Base-by-base conservation (phyloP, 352 stramenopile species). In the Globisporangium megalacanthum region DNA sequence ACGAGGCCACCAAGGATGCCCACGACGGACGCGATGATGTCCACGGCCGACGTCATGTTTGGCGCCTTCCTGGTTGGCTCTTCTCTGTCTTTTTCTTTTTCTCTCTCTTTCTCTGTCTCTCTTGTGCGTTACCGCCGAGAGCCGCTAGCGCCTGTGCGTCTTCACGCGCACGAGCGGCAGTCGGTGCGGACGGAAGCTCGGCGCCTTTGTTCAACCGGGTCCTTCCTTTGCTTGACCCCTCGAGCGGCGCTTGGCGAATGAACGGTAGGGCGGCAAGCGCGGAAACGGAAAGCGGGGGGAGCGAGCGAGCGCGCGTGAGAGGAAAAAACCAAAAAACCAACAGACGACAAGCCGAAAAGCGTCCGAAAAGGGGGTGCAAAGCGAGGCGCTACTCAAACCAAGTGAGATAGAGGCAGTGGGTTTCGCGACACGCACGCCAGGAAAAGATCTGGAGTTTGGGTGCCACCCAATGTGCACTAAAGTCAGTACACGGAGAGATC, bases 1-100 rank as follows among this genome's bases (percentile, higher is more conserved):
- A 81, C 91, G 52, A 95, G 66, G 39, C 85, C 85, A 68, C 85
- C 81, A 31, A 92, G 56, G 66, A 89, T 80, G 61, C 79, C 81
- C 64, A 89, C 77, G 64, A 92, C 77, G 61, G 75, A 77, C 63
- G 80, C 79, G 69, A 92, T 83, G 56, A 92, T 80, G 66, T 79
- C 71, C 53, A 67, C 68, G 51, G 60, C 73, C 54, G 79, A 65
- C 42, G 51, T 55, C 58, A 64, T 64, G 25, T 20, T 29, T 52
- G 17, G 9, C 11, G 20, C 8, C n/a, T 19, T 48, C 42, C 25
- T 48, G 17, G 22, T 29, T 7, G 4, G 17, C 17, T 9, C 17
- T 29, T 20, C 46, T 50, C n/a, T 36, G 8, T 50, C 10, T 36
- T 20, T 35, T 10, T 49, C 19, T 49, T 15, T 15, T 13, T 49